These are phyloP conservation scores for Angomonas deanei DNA, from an alignment of 208 protist species.

Conservation along the genomic window DNA sequence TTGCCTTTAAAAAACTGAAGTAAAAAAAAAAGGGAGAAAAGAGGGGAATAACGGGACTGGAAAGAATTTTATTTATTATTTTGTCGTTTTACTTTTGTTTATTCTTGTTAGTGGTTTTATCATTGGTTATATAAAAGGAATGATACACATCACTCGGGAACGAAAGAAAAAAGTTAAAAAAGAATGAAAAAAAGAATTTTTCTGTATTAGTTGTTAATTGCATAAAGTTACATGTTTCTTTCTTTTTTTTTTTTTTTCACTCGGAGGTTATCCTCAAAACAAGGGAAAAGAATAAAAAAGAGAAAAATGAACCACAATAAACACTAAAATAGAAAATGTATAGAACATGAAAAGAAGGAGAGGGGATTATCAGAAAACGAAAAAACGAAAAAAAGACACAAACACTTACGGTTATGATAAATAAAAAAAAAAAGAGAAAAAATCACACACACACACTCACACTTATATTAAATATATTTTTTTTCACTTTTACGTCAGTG, in stretches of 20 bases:
- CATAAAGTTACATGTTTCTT: background rate
- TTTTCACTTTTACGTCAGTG: background rate
- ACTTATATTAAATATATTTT: background rate
- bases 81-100: no score
- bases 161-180: background rate
- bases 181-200: no score
- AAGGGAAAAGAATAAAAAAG: no score
- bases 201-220: no score
- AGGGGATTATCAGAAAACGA: no score
- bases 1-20: background rate
- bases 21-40: background rate
- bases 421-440: background rate
- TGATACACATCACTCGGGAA: background rate
- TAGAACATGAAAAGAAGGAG: constrained; percentile 4
- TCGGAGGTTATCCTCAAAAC: no score
- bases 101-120: background rate
- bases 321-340: constrained; percentile 2
- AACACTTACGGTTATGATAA: background rate
- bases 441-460: background rate
- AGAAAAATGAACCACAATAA: background rate
- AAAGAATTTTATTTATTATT: no score
- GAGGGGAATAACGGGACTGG: background rate
- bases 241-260: constrained; percentile 2
- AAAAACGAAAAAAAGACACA: no score
- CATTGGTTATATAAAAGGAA: background rate